Base-by-base conservation (phyloP, 345 rosid species). In the Erucastrum elatum region DNA sequence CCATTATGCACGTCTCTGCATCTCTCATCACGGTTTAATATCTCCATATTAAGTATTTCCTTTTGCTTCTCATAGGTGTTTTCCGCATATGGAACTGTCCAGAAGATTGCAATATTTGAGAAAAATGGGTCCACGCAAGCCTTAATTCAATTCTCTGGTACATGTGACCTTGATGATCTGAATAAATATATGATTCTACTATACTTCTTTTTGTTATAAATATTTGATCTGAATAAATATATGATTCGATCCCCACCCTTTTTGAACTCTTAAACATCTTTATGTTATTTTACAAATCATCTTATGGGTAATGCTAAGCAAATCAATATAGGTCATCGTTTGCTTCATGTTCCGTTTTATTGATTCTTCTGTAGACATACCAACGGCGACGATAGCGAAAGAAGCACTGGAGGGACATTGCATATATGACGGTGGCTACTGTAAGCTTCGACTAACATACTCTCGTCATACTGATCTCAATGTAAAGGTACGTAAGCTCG, bases 401-500 rank as follows among this genome's bases (percentile, higher is more conserved):
- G 97, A 90, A 79, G 87, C 99, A 74, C 77, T 95, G 72, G 97
- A 95, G 86, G 99, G 97, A 82, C 98, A 92, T 77, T 89, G 98
- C 98, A 95, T 95, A 82, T 95, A 93, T 91, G 98, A 95, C 87
- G 98, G 97, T 89, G 98, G 99, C 91, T 93, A 93, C 85, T 95
- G 97, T 93, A 93, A 95, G 98, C 98, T 95, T 95, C 98, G 92
- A 91, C 98, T 94, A 92, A 86, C 97, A 90, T 92, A 94, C 91
- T 92, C 99, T 93, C 97, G 98, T 93, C 99, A 95, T 95, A 93
- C 98, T 95, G 99, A 95, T 93, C 99, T 95, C 90, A 95, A 93
- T 93, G 92, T 95, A 66, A 95, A 95, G 99, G 98, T 95, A 95
- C 87, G 87, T 83, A 87, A 62, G 84, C 67, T 67, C 86, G 86